phyloP scores from a whole-genome alignment of 2,329 filamentous ascomycete genomes.

The Penicillium sp. region DNA sequence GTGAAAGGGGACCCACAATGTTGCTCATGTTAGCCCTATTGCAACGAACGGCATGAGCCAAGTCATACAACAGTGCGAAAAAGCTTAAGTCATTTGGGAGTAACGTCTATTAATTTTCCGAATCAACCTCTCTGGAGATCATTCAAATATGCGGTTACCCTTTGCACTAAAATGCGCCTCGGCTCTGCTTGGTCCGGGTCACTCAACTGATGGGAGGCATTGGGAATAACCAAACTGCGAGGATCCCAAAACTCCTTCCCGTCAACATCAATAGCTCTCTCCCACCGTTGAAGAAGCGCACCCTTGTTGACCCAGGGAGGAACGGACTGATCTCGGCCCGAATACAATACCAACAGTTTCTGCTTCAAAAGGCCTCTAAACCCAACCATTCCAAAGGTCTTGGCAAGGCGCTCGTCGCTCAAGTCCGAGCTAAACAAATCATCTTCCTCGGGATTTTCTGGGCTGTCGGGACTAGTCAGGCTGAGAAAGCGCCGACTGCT shows the following conservation, averaged over 20 bases:
- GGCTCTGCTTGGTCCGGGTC: slow-evolving; percentile 38
- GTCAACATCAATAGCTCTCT: slow-evolving; percentile 34
- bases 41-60: no score
- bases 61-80: no score
- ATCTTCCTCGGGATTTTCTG: slow-evolving; percentile 66
- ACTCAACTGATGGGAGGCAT: slow-evolving; percentile 36
- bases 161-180: slow-evolving; percentile 50
- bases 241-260: slow-evolving; percentile 45
- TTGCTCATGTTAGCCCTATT: no score
- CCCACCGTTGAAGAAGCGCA: slow-evolving; percentile 42
- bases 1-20: no score
- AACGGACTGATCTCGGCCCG: slow-evolving; percentile 46
- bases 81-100: background rate
- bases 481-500: slow-evolving; percentile 59
- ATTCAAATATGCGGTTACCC: slow-evolving; percentile 54
- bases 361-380: slow-evolving; percentile 34
- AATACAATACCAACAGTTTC: slow-evolving; percentile 45
- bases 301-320: slow-evolving; percentile 47
- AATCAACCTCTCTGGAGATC: slow-evolving; percentile 16
- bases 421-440: slow-evolving; percentile 82
- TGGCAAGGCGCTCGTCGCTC: slow-evolving; percentile 55
- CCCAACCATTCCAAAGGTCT: slow-evolving; percentile 60
- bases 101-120: background rate
- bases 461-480: slow-evolving; percentile 51
- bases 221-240: slow-evolving; percentile 48